Percentiles rank a stretch among this genome's conserved stretches.
phyloP scores from a whole-genome alignment of 208 protist genomes.

The Trichomonas gallinae region DNA sequence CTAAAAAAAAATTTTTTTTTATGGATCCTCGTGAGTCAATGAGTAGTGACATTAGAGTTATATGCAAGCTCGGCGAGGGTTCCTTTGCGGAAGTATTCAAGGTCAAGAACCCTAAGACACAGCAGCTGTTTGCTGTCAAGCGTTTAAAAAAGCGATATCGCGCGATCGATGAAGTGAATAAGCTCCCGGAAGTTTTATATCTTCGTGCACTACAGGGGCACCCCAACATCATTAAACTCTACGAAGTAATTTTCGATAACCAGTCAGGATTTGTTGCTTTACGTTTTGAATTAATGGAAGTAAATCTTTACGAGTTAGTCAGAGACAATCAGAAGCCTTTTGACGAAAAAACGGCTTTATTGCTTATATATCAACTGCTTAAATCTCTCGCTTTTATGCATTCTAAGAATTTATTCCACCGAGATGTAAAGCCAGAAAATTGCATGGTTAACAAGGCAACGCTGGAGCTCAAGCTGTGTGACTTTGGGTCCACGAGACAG shows the following conservation, averaged over 20 bases:
- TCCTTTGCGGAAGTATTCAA: conserved; percentile 14
- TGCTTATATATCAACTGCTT: neutral
- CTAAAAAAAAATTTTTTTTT: neutral
- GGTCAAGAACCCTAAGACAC: neutral
- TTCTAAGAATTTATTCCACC: conserved; percentile 66
- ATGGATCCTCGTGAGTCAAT: neutral
- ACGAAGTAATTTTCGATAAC: conserved; percentile 70
- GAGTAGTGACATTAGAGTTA: neutral
- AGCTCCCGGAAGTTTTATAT: conserved; percentile 85
- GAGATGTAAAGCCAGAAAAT: conserved; percentile 84
- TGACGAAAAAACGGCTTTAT: neutral
- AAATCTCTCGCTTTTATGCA: neutral
- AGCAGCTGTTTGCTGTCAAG: neutral
- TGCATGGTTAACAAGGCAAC: conserved; percentile 59
- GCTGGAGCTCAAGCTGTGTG: conserved; percentile 70
- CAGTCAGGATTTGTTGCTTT: conserved; percentile 35
- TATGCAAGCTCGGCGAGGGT: neutral
- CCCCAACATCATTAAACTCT: conserved; percentile 74
- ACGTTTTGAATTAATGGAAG: conserved; percentile 87
- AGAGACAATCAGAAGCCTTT: conserved; percentile 23
- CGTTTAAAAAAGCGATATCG: neutral
- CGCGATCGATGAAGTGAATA: conserved; percentile 59
- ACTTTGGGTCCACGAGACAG: conserved; percentile 71
- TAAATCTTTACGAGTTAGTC: conserved; percentile 78
- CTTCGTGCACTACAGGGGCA: conserved; percentile 67